A percentile compares a stretch with the other conserved stretches of the same genome.
Evolutionary conservation across 2,329 filamentous ascomycete genomes (phyloP).

Genomic region (Didymosphaeria variabile): DNA sequence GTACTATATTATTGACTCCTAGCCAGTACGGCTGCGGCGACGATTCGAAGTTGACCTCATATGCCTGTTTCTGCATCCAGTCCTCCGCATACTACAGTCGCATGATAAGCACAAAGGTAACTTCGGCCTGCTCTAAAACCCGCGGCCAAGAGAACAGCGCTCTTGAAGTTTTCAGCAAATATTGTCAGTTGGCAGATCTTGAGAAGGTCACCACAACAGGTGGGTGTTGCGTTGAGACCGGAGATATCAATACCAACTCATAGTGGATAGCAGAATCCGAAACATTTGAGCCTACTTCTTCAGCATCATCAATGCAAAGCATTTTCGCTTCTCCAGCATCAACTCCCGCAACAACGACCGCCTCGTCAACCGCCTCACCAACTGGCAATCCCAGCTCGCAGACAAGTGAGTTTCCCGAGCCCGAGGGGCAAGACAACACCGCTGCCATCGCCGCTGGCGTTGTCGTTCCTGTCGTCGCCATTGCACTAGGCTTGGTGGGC

Average conservation of each 20-base stretch:
- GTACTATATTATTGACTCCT: not conserved
- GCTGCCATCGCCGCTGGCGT: constrained; percentile 19
- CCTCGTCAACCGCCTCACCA: not conserved
- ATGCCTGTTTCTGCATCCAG: constrained; percentile 27
- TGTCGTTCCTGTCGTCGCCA: constrained; percentile 19
- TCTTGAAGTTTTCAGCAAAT: constrained; percentile 22
- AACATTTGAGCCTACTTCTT: not conserved
- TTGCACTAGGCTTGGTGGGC: constrained; percentile 14
- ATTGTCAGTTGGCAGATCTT: constrained; percentile 20
- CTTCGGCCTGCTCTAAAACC: constrained; percentile 19
- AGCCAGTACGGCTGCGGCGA: constrained; percentile 27
- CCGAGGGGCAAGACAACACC: constrained; percentile 5
- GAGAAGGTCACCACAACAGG: constrained; percentile 7
- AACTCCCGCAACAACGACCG: not conserved
- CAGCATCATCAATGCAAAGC: not conserved
- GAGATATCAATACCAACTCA: not conserved
- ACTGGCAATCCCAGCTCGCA: constrained; percentile 2
- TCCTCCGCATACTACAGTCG: constrained; percentile 23
- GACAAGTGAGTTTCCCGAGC: not conserved
- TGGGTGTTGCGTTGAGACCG: not conserved
- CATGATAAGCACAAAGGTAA: constrained; percentile 24
- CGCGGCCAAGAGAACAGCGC: constrained; percentile 19
- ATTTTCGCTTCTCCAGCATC: constrained; percentile 6
- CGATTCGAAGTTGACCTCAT: constrained; percentile 26
- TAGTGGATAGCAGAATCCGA: not conserved